phyloP scores from a whole-genome alignment of 2,329 filamentous ascomycete genomes.

The Exophiala bonariae region DNA sequence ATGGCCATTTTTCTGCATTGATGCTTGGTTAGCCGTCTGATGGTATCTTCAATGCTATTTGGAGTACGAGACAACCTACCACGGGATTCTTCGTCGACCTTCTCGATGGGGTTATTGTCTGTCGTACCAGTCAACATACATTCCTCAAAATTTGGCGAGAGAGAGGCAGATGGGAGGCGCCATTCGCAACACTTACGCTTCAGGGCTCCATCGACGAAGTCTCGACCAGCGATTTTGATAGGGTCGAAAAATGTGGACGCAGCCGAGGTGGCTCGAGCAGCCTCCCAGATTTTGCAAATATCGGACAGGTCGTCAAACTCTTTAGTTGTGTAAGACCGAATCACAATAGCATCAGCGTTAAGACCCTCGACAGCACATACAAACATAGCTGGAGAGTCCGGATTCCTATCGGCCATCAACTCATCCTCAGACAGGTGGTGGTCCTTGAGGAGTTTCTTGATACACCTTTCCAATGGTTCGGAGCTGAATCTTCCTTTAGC shows the following conservation, averaged over 20 bases:
- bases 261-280: conserved; percentile 33
- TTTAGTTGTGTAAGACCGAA: conserved; percentile 6
- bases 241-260: conserved; percentile 33
- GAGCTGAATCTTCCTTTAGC: neutral
- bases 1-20: conserved; percentile 1
- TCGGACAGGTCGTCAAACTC: conserved; percentile 3
- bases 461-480: neutral
- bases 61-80: conserved; percentile 1
- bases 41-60: neutral
- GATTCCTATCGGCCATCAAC: neutral
- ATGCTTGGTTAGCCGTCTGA: neutral
- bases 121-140: too few species aligned
- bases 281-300: conserved; percentile 28
- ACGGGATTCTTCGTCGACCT: conserved; percentile 6
- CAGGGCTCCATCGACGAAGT: conserved; percentile 15
- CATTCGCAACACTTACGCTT: neutral
- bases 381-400: neutral
- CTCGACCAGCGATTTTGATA: conserved; percentile 17
- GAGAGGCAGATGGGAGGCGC: too few species aligned
- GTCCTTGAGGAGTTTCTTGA: neutral
- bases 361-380: conserved; percentile 3
- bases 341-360: conserved; percentile 6
- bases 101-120: conserved; percentile 8
- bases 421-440: conserved; percentile 4
- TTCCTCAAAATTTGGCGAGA: too few species aligned